These are phyloP conservation scores for Peniophora sp. DNA, from an alignment of 1,284 basidiomycete species.

Conservation along the genomic window DNA sequence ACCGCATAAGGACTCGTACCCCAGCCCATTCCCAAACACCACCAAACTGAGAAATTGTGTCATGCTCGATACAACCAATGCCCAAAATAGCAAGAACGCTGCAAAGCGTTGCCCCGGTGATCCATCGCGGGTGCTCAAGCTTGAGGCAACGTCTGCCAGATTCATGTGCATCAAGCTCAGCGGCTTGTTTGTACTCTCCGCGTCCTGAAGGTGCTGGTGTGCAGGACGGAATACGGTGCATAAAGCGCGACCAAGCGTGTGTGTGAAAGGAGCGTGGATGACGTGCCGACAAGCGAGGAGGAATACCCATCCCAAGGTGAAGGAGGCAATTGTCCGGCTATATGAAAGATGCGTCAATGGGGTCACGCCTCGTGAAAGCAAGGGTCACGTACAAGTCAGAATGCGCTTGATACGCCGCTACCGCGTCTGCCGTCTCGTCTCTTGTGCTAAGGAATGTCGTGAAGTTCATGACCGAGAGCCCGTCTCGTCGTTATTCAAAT, in stretches of 20 bases:
- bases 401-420: conserved; percentile 12
- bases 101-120: conserved; percentile 19
- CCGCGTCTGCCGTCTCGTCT: conserved; percentile 3
- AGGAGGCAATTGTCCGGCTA: conserved; percentile 34
- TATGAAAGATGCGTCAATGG: too few species aligned
- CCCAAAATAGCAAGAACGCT: conserved; percentile 34
- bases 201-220: background rate
- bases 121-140: background rate
- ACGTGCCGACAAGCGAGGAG: conserved; percentile 31
- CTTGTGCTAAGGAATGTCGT: background rate
- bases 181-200: conserved; percentile 8
- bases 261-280: conserved; percentile 17
- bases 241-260: conserved; percentile 7
- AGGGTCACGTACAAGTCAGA: conserved; percentile 18
- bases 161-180: conserved; percentile 2
- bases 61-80: conserved; percentile 35
- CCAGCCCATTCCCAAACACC: conserved; percentile 21
- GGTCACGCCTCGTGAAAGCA: conserved; percentile 1
- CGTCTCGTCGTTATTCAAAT: background rate
- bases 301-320: conserved; percentile 44
- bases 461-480: background rate
- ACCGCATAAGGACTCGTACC: conserved; percentile 29
- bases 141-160: conserved; percentile 4
- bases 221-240: conserved; percentile 5
- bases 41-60: conserved; percentile 35